Evolutionary conservation across 306 rosid genomes (phyloP), one percentile per base, ranked within the genome.

Genomic region (Castanea mollissima): DNA sequence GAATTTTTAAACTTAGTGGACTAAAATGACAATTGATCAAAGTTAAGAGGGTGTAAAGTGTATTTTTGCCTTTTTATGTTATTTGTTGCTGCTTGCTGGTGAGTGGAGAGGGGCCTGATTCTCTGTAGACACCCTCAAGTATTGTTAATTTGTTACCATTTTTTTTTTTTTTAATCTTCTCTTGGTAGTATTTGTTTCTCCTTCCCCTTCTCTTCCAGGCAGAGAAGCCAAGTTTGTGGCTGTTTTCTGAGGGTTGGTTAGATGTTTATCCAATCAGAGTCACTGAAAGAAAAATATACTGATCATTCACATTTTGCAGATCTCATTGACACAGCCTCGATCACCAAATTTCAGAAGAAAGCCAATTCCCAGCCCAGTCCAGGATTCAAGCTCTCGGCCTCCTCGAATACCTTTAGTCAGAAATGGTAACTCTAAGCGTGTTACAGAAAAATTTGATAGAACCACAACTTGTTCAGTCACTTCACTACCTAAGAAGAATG

Each of bases 291-390:
- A 67, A 67, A 67, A 19, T 0, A 25, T 73, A 46, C 62, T 18
- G 80, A 15, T 46, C 13, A 58, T 58, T 58, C n/a, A 12, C 7
- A 20, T 29, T 44, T 80, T 82, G 71, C 92, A 89, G 96, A 76
- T 71, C 55, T 83, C 91, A 55, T 8, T 20, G 46, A 52, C 81
- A n/a, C 63, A 57, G 77, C 82, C 89, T 71, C 85, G 12, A 83
- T 82, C 92, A 69, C 90, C 88, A 15, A 86, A 82, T 29, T 73
- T 74, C 15, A 89, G 57, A 73, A 88, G 83, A 75, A 88, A 84
- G 75, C 72, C 86, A 60, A 74, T 73, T 79, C 75, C 77, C 71
- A 79, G 82, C 57, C 65, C 76, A 56, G 68, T 55, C 57, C 82
- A 73, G 46, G 83, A 77, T 67, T 74, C 76, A 69, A 79, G 74